Evolutionary conservation across 371 early-diverging fungal genomes (phyloP).

Genomic region (Mortierella sp.): DNA sequence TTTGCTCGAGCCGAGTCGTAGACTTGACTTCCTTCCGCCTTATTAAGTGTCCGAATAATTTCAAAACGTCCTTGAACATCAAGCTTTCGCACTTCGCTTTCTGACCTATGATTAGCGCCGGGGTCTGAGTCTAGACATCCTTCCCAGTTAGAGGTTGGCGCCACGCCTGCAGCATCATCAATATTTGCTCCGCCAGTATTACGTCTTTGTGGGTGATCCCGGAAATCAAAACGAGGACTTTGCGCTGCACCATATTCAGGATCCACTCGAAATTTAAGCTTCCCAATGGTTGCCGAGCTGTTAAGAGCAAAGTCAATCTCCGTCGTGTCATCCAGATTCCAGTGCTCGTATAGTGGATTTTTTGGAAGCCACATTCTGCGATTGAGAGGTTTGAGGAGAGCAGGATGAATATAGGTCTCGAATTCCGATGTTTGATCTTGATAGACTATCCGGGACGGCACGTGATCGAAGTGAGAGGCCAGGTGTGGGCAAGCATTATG

Average conservation of each 20-base stretch:
- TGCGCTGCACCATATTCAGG: slow-evolving; percentile 5
- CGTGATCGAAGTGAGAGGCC: slow-evolving; percentile 47
- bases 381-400: slow-evolving; percentile 55
- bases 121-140: slow-evolving; percentile 37
- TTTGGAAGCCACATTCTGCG: slow-evolving; percentile 59
- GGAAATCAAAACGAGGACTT: slow-evolving; percentile 5
- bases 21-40: background rate
- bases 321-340: slow-evolving; percentile 54
- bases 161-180: slow-evolving; percentile 17
- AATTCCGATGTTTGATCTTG: slow-evolving; percentile 52
- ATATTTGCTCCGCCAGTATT: slow-evolving; percentile 25
- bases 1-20: background rate
- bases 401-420: slow-evolving; percentile 60
- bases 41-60: background rate
- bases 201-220: slow-evolving; percentile 11
- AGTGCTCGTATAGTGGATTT: slow-evolving; percentile 53
- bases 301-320: slow-evolving; percentile 53
- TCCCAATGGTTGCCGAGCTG: slow-evolving; percentile 28
- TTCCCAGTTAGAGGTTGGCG: slow-evolving; percentile 40
- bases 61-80: background rate
- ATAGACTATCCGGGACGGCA: slow-evolving; percentile 26
- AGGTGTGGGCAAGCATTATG: slow-evolving; percentile 5
- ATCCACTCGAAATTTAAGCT: slow-evolving; percentile 22
- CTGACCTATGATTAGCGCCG: background rate
- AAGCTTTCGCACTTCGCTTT: background rate